Evolutionary conservation across 192 early-diverging fungal genomes (phyloP), one percentile per base, ranked within the genome.

Genomic region (Martensiomyces pterosporus): DNA sequence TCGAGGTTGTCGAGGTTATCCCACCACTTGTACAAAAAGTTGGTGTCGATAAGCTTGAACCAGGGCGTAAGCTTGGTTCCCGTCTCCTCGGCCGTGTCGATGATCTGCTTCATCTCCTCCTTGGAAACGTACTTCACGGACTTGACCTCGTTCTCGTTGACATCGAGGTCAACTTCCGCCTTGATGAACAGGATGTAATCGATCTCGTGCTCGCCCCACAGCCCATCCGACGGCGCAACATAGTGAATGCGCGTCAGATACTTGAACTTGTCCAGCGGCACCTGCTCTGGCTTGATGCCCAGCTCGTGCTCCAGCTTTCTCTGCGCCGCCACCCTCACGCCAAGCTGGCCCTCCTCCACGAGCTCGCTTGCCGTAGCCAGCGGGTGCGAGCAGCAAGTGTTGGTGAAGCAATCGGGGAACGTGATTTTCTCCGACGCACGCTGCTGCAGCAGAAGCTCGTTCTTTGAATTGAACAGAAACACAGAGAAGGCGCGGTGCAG

Each of bases 131-230:
- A 98, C 47, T 74, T 66, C 24, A 82, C 63, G 47, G 84, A 80
- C 41, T 86, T 81, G 59, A 97, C 91, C 76, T 98, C 96, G 74
- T 98, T 98, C 17, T 79, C 77, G 66, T 84, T 95, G n/a, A 84
- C 55, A 17, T 85, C 60, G 43, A 90, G 44, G 37, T 85, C 80
- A 10, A 96, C 86, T 25, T 88, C 59, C 13, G 85, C 87, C 56
- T 82, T 77, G 52, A 87, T 80, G 53, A 98, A 88, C 57, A 98
- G 78, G 48, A 98, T 93, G 57, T 97, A 96, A 55, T 98, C 96
- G 39, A 98, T 79, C 76, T 98, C 96, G 63, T 98, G 96, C 71
- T 98, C 96, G n/a, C 96, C 96, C 96, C 96, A 98, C 48, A 88
- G 49, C 17, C 91, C 92, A 51, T 98, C 90, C 16, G 86, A 90